These are phyloP conservation scores for Tuber melanosporum DNA, from an alignment of 495 filamentous ascomycete genomes.

Conservation along the genomic window DNA sequence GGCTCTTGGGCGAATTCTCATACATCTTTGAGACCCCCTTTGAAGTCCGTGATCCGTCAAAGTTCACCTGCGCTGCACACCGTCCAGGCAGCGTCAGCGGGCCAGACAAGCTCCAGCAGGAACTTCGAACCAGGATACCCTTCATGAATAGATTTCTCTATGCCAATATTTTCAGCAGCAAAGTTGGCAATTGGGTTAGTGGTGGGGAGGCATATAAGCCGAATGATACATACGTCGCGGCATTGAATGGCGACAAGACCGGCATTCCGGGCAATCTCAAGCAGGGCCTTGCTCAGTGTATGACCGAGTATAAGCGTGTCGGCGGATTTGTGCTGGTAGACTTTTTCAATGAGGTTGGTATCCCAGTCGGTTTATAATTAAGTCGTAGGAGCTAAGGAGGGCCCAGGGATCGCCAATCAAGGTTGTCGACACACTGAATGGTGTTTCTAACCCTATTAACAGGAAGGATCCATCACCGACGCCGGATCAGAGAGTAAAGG, in stretches of 20 bases:
- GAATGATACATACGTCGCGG: constrained; percentile 49
- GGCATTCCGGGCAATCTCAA: constrained; percentile 54
- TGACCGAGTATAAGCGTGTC: constrained; percentile 49
- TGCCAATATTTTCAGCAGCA: constrained; percentile 47
- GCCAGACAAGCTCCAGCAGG: constrained; percentile 46
- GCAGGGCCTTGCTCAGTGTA: constrained; percentile 51
- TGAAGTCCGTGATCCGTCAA: constrained; percentile 51
- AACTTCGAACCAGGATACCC: constrained; percentile 47
- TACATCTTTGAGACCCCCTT: constrained; percentile 68
- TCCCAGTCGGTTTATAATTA: not conserved
- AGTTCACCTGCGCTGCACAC: constrained; percentile 58
- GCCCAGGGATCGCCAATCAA: constrained; percentile 38
- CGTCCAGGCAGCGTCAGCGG: constrained; percentile 48
- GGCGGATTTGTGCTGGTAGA: constrained; percentile 62
- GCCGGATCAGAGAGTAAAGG: not conserved
- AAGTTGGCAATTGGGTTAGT: constrained; percentile 43
- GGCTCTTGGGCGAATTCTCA: constrained; percentile 63
- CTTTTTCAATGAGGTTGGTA: constrained; percentile 54
- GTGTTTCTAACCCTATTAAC: not conserved
- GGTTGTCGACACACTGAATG: constrained; percentile 53
- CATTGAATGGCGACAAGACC: constrained; percentile 52
- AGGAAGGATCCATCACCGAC: not conserved
- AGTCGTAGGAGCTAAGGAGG: not conserved
- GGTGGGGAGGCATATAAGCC: constrained; percentile 51
- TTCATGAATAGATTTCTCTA: constrained; percentile 71